A percentile compares a stretch with the other conserved stretches of the same genome.
Conservation (phyloP, 2,329 filamentous ascomycete species). For the Magnaporthiopsis rhizophila region DNA sequence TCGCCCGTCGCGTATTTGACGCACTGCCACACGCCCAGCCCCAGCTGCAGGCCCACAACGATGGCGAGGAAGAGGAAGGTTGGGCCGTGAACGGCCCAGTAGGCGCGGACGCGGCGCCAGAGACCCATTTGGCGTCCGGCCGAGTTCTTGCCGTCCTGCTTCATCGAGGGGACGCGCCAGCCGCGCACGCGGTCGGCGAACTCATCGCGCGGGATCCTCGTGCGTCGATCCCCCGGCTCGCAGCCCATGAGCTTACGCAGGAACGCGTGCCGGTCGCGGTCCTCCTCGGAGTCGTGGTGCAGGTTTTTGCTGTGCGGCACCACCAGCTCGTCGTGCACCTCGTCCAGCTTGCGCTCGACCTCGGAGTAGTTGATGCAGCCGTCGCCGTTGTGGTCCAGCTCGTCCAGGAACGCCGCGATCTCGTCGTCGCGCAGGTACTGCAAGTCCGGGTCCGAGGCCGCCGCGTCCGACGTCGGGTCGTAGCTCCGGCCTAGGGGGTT, state of each 20-base stretch:
- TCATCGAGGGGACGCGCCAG: slow-evolving; percentile 40
- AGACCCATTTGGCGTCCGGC: slow-evolving; percentile 35
- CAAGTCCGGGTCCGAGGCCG: slow-evolving; percentile 13
- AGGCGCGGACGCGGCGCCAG: slow-evolving; percentile 38
- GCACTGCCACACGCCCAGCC: slow-evolving; percentile 46
- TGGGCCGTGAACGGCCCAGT: slow-evolving; percentile 48
- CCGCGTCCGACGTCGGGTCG: not conserved
- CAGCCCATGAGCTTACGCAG: slow-evolving; percentile 40
- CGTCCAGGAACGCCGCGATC: slow-evolving; percentile 42
- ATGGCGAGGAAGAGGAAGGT: slow-evolving; percentile 40
- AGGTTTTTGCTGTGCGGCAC: slow-evolving; percentile 34
- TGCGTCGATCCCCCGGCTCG: slow-evolving; percentile 8
- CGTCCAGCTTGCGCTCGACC: slow-evolving; percentile 43
- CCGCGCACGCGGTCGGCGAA: slow-evolving; percentile 34
- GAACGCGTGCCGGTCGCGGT: slow-evolving; percentile 40
- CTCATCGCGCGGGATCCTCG: slow-evolving; percentile 33
- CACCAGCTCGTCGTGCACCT: slow-evolving; percentile 42
- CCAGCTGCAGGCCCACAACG: slow-evolving; percentile 38
- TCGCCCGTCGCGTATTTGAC: slow-evolving; percentile 40
- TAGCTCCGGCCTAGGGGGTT: not conserved
- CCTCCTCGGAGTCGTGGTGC: slow-evolving; percentile 23
- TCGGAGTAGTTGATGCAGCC: slow-evolving; percentile 44
- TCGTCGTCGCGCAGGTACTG: slow-evolving; percentile 37
- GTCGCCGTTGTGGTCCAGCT: slow-evolving; percentile 43
- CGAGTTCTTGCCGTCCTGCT: slow-evolving; percentile 38